Evolutionary conservation across 768 basidiomycete genomes (phyloP), one percentile per base, ranked within the genome.

Genomic region (Exsudoporus frostii): DNA sequence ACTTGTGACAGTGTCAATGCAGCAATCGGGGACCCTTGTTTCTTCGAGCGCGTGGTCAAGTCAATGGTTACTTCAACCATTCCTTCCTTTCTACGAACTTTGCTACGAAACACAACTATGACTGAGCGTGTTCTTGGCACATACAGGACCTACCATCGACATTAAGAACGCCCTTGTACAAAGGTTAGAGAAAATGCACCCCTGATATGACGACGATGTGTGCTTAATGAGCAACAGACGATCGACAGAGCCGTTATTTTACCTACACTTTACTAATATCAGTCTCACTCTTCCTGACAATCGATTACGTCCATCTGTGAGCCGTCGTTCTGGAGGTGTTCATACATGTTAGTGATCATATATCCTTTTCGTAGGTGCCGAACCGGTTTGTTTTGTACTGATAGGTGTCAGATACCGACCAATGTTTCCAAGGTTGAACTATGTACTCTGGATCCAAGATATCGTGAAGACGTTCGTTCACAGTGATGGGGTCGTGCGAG

Each of bases 231-330:
- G 57, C 48, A 61, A 32, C 3, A 92, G 95, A 63, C 76, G 82
- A 40, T 73, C 97, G 58, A 96, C 95, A 2, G 77, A 86, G 60
- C 88, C 89, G 0, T 75, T 98, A 22, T 76, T 96, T 29, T 72
- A 77, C 56, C 77, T 84, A 27, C 91, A 95, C 70, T 96, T 93
- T 64, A n/a, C n/a, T n/a, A 69, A 74, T 1, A 62, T 96, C 32
- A 71, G 72, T 30, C 60, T 95, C 1, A 59, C 72, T 4, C 69
- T 97, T 13, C 88, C 89, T 2, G 65, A 74, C 3, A 80, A 92
- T 69, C 74, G 94, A 50, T 72, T 97, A 7, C 96, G 94, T 69
- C 95, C 95, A 30, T 88, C 94, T 0, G 93, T 96, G 63, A 53
- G 83, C 67, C 13, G 24, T 29, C 24, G 9, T 57, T 42, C n/a